phyloP scores from a whole-genome alignment of 805 yeast species.

The Kockiozyma suomiensis region DNA sequence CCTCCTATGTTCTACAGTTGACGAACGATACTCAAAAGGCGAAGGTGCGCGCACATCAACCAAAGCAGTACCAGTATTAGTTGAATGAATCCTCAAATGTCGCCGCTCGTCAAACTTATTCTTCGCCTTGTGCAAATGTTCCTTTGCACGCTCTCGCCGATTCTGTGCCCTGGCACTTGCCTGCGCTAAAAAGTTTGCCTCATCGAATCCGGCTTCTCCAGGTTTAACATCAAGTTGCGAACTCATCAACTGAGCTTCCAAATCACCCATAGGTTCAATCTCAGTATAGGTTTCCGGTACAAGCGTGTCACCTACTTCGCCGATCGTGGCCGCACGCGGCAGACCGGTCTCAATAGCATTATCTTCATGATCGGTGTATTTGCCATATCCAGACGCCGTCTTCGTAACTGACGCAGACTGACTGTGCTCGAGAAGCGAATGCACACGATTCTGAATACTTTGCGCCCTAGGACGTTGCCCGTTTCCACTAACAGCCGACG shows the following conservation, averaged over 20 bases:
- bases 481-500: neutral
- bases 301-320: slow-evolving; percentile 2
- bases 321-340: slow-evolving; percentile 16
- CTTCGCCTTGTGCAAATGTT: neutral
- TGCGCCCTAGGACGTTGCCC: slow-evolving; percentile 15
- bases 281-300: slow-evolving; percentile 10
- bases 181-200: slow-evolving; percentile 14
- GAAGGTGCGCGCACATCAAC: neutral
- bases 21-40: neutral
- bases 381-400: slow-evolving; percentile 75
- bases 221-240: slow-evolving; percentile 4
- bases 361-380: slow-evolving; percentile 47
- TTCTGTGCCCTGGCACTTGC: slow-evolving; percentile 8
- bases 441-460: slow-evolving; percentile 37
- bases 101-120: neutral
- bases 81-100: neutral
- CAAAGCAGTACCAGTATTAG: neutral
- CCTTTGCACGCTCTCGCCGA: neutral
- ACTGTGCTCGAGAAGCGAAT: slow-evolving; percentile 24
- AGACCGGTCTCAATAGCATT: neutral
- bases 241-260: slow-evolving; percentile 4
- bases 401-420: slow-evolving; percentile 47
- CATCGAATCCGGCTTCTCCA: slow-evolving; percentile 3
- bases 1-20: neutral
- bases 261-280: slow-evolving; percentile 13